A percentile compares a stretch with the other conserved stretches of the same genome.
Conservation (phyloP, 495 filamentous ascomycete genomes). For the Penicillium angulare region DNA sequence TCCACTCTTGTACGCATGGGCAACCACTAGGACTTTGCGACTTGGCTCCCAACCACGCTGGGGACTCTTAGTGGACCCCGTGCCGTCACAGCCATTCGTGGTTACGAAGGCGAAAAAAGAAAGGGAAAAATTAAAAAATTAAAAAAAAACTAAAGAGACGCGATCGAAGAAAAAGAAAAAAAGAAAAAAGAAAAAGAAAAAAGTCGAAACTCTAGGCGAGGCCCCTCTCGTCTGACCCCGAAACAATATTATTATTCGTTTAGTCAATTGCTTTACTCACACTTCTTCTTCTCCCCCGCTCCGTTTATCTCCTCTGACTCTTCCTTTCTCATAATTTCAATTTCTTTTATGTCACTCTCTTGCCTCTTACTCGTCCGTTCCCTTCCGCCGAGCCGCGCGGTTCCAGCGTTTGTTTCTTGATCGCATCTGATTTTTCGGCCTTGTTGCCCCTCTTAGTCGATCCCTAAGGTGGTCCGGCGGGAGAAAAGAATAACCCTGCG, state of each 20-base stretch:
- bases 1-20: not conserved
- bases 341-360: conserved; percentile 50
- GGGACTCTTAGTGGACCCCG: conserved; percentile 13
- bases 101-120: conserved; percentile 10
- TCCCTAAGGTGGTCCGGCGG: conserved; percentile 15
- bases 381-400: conserved; percentile 48
- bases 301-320: conserved; percentile 33
- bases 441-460: conserved; percentile 4
- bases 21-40: not conserved
- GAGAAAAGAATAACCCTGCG: conserved; percentile 8
- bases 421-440: conserved; percentile 1
- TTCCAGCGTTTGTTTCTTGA: conserved; percentile 34
- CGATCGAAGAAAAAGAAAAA: conserved; percentile 9
- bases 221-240: conserved; percentile 18
- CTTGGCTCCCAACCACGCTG: conserved; percentile 5
- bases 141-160: conserved; percentile 6
- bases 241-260: conserved; percentile 28
- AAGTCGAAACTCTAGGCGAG: conserved; percentile 15
- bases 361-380: conserved; percentile 35
- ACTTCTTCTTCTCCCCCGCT: conserved; percentile 23
- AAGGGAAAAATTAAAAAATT: conserved; percentile 1
- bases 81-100: conserved; percentile 15
- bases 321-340: conserved; percentile 36
- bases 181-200: conserved; percentile 16
- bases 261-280: conserved; percentile 37